Evolutionary conservation across 2,329 filamentous ascomycete species (phyloP), one percentile per base, ranked within the genome.

Genomic region (Cercospora janseana): DNA sequence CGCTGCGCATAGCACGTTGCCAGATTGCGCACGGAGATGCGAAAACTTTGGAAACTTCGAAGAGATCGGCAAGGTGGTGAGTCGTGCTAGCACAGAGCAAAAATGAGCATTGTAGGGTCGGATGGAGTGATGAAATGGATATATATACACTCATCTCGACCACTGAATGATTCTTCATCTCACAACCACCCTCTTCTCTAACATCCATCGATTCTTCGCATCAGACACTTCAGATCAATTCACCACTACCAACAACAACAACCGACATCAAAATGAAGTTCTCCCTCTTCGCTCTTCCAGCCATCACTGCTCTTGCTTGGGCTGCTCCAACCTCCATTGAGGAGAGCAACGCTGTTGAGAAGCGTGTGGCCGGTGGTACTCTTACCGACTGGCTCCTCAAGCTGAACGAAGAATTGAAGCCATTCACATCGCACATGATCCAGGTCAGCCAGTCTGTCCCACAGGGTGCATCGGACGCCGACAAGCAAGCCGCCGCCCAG

Each of bases 251-350:
- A 42, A 18, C 42, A 50, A 15, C 46, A 40, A 51, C 23, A 40
- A 40, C 23, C 12, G 1, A 5, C 12, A 6, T 6, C 35, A 40
- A 40, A 52, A 57, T 57, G 55, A 55, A 57, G 46, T 49, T 50
- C 46, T 52, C 52, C 15, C 43, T 54, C 32, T 16, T 57, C 43
- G 55, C 52, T 21, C 40, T 55, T 20, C 46, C 52, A 50, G 55
- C 49, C 49, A 42, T 57, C 26, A 44, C 52, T 20, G 12, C 41
- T 24, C 42, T 47, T 40, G 52, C 55, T 27, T 46, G 46, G 31
- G 55, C 55, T 23, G 55, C 55, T 13, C 55, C 55, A 28, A 32
- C 37, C 31, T 24, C 35, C 3, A 23, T 40, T 12, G 35, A n/a
- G n/a, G n/a, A 40, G 21, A 40, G 26, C 20, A 6, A 20, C 4